These are phyloP conservation scores for Furcasterigmium sp. DNA, from an alignment of 2,329 filamentous ascomycete species.

Conservation along the genomic window DNA sequence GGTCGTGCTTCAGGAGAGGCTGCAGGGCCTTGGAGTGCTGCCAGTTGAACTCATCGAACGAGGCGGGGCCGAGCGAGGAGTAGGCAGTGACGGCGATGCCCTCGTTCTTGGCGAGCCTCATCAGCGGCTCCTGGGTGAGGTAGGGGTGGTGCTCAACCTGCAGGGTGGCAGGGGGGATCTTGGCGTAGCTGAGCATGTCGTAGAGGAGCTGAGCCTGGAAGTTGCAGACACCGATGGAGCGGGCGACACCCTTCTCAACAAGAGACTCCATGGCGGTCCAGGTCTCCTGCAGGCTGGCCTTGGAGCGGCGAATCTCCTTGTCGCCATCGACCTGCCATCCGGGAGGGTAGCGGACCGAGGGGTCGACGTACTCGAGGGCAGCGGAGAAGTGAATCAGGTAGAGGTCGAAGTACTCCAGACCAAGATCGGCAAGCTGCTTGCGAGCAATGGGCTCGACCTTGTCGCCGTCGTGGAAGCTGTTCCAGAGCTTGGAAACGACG, in stretches of 20 bases:
- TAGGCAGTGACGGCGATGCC: conserved; percentile 76
- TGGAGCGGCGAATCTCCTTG: conserved; percentile 56
- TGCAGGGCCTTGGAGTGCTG: conserved; percentile 59
- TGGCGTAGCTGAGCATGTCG: conserved; percentile 74
- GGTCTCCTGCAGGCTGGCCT: conserved; percentile 72
- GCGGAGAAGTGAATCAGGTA: conserved; percentile 89
- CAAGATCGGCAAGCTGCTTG: conserved; percentile 77
- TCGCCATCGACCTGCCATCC: conserved; percentile 67
- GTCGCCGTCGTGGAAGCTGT: conserved; percentile 80
- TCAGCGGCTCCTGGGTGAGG: conserved; percentile 68
- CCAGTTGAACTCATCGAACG: conserved; percentile 74
- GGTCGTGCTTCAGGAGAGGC: conserved; percentile 65
- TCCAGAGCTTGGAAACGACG: conserved; percentile 91
- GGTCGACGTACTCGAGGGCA: conserved; percentile 80
- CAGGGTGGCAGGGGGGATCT: conserved; percentile 67
- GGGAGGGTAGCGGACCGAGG: conserved; percentile 71
- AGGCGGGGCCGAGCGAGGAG: conserved; percentile 75
- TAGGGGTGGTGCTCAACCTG: conserved; percentile 92
- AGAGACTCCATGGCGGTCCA: conserved; percentile 77
- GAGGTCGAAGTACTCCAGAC: conserved; percentile 84
- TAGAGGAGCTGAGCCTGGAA: conserved; percentile 74
- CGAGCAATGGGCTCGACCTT: conserved; percentile 69
- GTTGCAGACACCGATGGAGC: conserved; percentile 77
- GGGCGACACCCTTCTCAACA: conserved; percentile 62
- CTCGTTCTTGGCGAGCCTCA: conserved; percentile 64